phyloP scores from a whole-genome alignment of 495 filamentous ascomycete genomes.

The Daldinia caldariorum region DNA sequence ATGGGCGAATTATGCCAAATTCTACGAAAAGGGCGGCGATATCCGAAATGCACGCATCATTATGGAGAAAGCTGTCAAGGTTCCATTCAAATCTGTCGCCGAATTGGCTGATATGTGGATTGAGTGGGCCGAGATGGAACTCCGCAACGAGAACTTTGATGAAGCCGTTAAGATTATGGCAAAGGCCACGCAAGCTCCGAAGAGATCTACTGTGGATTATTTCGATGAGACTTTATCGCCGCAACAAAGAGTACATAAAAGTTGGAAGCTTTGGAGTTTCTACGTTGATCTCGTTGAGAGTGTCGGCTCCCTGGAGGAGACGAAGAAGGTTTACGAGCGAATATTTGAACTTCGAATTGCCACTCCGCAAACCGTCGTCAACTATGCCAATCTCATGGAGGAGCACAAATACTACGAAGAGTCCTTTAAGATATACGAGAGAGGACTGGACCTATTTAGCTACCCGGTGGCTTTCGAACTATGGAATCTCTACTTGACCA shows the following conservation, averaged over 20 bases:
- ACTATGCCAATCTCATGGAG: slow-evolving; percentile 95
- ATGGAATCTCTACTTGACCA: slow-evolving; percentile 98
- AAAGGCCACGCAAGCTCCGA: slow-evolving; percentile 94
- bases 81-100: slow-evolving; percentile 92
- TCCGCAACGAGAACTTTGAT: slow-evolving; percentile 95
- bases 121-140: slow-evolving; percentile 98
- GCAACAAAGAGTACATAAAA: slow-evolving; percentile 97
- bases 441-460: slow-evolving; percentile 94
- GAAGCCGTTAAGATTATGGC: slow-evolving; percentile 94
- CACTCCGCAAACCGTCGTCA: slow-evolving; percentile 97
- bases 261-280: slow-evolving; percentile 99
- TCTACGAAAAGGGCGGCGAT: slow-evolving; percentile 92
- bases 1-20: slow-evolving; percentile 97
- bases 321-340: slow-evolving; percentile 90
- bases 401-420: slow-evolving; percentile 97
- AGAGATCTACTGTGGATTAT: slow-evolving; percentile 94
- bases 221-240: slow-evolving; percentile 95
- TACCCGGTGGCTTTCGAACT: slow-evolving; percentile 98
- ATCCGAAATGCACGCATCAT: slow-evolving; percentile 87
- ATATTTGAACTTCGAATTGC: slow-evolving; percentile 99
- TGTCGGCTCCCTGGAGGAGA: slow-evolving; percentile 90
- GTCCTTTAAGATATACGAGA: slow-evolving; percentile 97
- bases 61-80: slow-evolving; percentile 97
- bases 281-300: slow-evolving; percentile 98
- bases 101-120: slow-evolving; percentile 99